Evolutionary conservation across 306 rosid species (phyloP).

Genomic region (Cucumis sativus): DNA sequence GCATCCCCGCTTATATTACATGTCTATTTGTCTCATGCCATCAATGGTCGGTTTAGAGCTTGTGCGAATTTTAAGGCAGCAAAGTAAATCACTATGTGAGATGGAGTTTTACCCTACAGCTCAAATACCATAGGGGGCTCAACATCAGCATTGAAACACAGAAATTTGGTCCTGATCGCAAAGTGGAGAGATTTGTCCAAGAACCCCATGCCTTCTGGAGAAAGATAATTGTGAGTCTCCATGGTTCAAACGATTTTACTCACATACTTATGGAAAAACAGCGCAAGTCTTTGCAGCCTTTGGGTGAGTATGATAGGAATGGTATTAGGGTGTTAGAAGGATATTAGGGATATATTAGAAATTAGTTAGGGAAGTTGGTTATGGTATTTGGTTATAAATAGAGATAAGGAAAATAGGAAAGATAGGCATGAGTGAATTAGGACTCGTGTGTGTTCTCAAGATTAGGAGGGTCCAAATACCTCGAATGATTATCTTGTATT

Average conservation of each 20-base stretch:
- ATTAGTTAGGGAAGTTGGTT: no score
- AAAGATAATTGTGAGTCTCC: not conserved
- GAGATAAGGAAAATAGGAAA: no score
- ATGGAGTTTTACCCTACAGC: not conserved
- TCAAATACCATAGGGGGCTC: not conserved
- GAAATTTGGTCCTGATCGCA: not conserved
- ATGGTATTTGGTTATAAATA: no score
- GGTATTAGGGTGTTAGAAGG: no score
- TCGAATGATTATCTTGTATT: no score
- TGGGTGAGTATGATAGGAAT: not conserved
- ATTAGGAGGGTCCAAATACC: no score
- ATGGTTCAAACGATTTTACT: not conserved
- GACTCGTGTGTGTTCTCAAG: no score
- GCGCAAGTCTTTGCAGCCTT: not conserved
- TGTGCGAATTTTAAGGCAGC: not conserved
- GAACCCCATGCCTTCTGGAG: not conserved
- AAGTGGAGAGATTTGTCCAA: not conserved
- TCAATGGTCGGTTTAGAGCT: not conserved
- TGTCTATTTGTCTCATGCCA: not conserved
- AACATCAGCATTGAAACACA: not conserved
- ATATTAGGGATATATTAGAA: no score
- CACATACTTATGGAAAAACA: not conserved
- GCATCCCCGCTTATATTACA: not conserved
- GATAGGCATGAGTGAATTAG: no score
- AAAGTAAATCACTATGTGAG: not conserved